These are phyloP conservation scores for Hypoxylon crocopeplum DNA, from an alignment of 495 filamentous ascomycete species.

Conservation along the genomic window DNA sequence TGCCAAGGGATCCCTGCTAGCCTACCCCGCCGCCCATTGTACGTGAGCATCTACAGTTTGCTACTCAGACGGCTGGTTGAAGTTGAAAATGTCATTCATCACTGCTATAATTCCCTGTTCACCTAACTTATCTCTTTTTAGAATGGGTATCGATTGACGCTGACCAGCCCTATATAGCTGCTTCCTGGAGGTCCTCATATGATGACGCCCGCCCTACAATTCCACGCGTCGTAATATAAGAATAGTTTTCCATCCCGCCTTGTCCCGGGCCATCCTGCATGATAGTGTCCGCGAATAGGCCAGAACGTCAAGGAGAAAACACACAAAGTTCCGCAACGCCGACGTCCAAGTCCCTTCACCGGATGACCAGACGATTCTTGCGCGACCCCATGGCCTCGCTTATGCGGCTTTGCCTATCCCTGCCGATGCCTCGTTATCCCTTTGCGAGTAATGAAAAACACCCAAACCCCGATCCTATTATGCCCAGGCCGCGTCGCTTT, in stretches of 20 bases:
- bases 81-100: no score
- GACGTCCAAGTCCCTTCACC: background rate
- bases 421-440: constrained; percentile 15
- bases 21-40: constrained; percentile 16
- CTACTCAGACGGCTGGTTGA: no score
- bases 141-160: constrained; percentile 32
- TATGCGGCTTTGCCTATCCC: background rate
- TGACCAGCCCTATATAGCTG: constrained; percentile 33
- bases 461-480: background rate
- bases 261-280: background rate
- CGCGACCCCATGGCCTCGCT: background rate
- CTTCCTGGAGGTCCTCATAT: constrained; percentile 2
- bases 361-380: no score
- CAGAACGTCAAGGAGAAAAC: background rate
- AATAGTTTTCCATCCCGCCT: constrained; percentile 17
- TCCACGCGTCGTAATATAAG: no score
- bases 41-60: background rate
- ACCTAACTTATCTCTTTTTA: constrained; percentile 27
- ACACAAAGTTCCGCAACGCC: constrained; percentile 16
- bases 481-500: constrained; percentile 6
- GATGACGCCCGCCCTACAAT: no score
- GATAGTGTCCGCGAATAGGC: constrained; percentile 4
- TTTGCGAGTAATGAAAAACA: background rate
- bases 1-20: constrained; percentile 21
- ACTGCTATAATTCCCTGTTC: constrained; percentile 9